Evolutionary conservation across 2,329 filamentous ascomycete species (phyloP).

Genomic region (Scleromitrula shiraiana): DNA sequence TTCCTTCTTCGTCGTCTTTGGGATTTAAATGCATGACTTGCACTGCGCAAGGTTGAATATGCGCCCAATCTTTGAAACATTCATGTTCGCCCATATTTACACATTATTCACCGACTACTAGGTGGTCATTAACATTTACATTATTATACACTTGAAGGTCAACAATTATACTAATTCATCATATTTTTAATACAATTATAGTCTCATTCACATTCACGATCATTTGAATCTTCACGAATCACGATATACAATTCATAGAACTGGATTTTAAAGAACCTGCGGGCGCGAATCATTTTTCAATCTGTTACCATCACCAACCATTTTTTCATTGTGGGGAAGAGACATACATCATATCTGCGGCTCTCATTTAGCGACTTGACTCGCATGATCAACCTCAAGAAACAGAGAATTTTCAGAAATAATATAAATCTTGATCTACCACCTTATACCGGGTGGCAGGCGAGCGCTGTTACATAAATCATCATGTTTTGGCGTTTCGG

Average conservation of each 20-base stretch:
- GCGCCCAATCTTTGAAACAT: conserved; percentile 2
- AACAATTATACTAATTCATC: conserved; percentile 10
- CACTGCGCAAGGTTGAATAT: conserved; percentile 7
- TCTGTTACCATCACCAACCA: neutral
- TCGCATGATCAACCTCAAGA: conserved; percentile 27
- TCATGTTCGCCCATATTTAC: no score
- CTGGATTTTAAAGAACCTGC: neutral
- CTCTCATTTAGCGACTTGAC: conserved; percentile 18
- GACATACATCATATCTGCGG: conserved; percentile 15
- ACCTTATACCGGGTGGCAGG: conserved; percentile 22
- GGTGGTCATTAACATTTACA: neutral
- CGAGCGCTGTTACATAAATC: conserved; percentile 31
- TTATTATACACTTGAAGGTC: neutral
- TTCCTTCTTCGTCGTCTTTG: neutral
- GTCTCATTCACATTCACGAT: conserved; percentile 10
- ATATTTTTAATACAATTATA: conserved; percentile 13
- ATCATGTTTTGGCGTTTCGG: conserved; percentile 99
- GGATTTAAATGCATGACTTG: neutral
- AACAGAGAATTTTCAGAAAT: conserved; percentile 16
- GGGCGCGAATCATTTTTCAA: conserved; percentile 3
- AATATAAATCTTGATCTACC: conserved; percentile 19
- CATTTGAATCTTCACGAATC: conserved; percentile 16
- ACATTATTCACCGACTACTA: conserved; percentile 1
- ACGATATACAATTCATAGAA: conserved; percentile 19
- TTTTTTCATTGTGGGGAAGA: conserved; percentile 15